Evolutionary conservation across 2,329 filamentous ascomycete genomes (phyloP), one percentile per base, ranked within the genome.

Genomic region (Emergomyces orientalis): DNA sequence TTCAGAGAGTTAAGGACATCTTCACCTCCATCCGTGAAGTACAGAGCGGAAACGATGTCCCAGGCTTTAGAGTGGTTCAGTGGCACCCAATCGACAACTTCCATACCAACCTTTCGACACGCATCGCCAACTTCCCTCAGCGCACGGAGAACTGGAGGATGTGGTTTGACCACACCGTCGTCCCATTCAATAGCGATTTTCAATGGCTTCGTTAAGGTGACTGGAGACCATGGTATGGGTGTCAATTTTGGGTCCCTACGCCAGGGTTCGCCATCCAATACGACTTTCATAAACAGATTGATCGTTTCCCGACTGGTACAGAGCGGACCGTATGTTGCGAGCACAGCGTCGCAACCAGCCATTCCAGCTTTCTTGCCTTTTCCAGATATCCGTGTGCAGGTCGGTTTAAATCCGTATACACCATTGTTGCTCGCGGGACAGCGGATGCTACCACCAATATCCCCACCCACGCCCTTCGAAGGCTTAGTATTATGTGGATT

Each of bases 11-110:
- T 77, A 0, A 73, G 72, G 37, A 82, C 81, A 63, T 84, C 80
- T n/a, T 77, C 73, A 0, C 80, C 86, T 37, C 84, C 86, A 66
- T 89, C 86, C 1, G 79, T 73, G 72, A 84, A 88, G 70, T 87
- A 87, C 1, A 85, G 68, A 2, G 71, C 74, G 1, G 76, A 70
- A 19, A 74, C 68, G 57, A 75, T 73, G 17, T 79, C 76, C 77
- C 80, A 82, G 1, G 78, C 80, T 63, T 78, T 74, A 41, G 78
- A 76, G 67, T 83, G 81, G 7, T 78, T 72, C 66, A 80, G 78
- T 1, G 81, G 77, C 56, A 75, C 69, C 71, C 69, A 72, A 37
- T 71, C 68, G 55, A 71, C 67, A 9, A 72, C 65, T 22, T 71
- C 66, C 8, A 71, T 62, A 1, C 65, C 67, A 14, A 65, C 43